Percentiles rank a stretch among this genome's conserved stretches.
Conservation (phyloP, 768 basidiomycete genomes). For the Heimioporus sp. region DNA sequence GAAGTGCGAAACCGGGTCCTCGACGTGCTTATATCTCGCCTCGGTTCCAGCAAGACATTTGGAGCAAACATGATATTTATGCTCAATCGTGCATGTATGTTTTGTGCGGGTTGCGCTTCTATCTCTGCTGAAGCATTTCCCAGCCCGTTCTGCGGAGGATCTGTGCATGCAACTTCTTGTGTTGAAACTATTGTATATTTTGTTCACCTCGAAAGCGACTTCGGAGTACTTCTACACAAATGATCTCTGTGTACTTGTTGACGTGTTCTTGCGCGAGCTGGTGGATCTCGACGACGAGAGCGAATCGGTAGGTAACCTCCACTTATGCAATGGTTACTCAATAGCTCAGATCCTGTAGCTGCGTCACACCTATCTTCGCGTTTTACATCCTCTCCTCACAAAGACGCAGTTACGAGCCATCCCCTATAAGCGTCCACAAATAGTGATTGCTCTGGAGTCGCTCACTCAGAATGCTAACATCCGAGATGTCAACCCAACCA, state of each 20-base stretch:
- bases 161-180: slow-evolving; percentile 93
- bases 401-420: slow-evolving; percentile 85
- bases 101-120: neutral
- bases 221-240: slow-evolving; percentile 98
- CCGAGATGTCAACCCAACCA: slow-evolving; percentile 83
- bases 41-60: slow-evolving; percentile 89
- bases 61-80: slow-evolving; percentile 99
- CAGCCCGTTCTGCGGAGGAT: slow-evolving; percentile 86
- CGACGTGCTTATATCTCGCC: slow-evolving; percentile 76
- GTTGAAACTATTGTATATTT: slow-evolving; percentile 89
- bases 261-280: slow-evolving; percentile 95
- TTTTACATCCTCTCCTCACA: slow-evolving; percentile 90
- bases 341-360: slow-evolving; percentile 45
- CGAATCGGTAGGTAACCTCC: slow-evolving; percentile 68
- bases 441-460: slow-evolving; percentile 78
- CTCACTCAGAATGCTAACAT: slow-evolving; percentile 72
- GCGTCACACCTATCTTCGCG: slow-evolving; percentile 95
- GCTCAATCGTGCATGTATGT: slow-evolving; percentile 90
- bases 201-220: slow-evolving; percentile 91
- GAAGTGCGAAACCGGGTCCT: slow-evolving; percentile 76
- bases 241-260: slow-evolving; percentile 92
- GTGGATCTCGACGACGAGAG: slow-evolving; percentile 90
- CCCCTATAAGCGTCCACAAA: slow-evolving; percentile 91
- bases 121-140: slow-evolving; percentile 4
- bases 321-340: neutral